Evolutionary conservation across 768 basidiomycete genomes (phyloP).

Genomic region (Imleria badia): DNA sequence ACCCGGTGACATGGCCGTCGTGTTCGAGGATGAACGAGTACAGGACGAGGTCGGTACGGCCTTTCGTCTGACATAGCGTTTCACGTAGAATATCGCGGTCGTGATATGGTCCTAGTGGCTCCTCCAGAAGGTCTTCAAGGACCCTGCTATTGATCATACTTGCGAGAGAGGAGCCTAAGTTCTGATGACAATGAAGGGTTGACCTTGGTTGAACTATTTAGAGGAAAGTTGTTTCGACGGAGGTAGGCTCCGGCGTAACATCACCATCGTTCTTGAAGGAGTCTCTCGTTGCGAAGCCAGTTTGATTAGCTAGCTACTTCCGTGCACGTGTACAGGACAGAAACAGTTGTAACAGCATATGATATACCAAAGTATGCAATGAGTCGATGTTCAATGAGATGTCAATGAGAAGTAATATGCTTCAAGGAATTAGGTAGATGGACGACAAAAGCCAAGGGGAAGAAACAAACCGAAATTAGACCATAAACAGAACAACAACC

Average conservation of each 20-base stretch:
- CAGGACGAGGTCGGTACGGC: slow-evolving; percentile 16
- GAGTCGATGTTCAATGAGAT: slow-evolving; percentile 27
- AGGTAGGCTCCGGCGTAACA: too few species aligned
- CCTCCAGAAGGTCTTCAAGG: slow-evolving; percentile 24
- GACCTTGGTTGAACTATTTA: neutral
- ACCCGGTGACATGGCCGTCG: slow-evolving; percentile 28
- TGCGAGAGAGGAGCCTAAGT: neutral
- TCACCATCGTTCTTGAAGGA: too few species aligned
- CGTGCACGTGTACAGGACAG: slow-evolving; percentile 28
- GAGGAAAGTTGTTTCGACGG: neutral
- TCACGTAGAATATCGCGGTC: slow-evolving; percentile 26
- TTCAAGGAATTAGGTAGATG: slow-evolving; percentile 28
- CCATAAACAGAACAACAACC: slow-evolving; percentile 29
- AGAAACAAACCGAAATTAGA: slow-evolving; percentile 25
- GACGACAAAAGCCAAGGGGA: slow-evolving; percentile 17
- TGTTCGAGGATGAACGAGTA: slow-evolving; percentile 33
- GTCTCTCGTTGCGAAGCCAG: neutral
- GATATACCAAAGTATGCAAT: slow-evolving; percentile 29
- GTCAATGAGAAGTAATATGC: slow-evolving; percentile 21
- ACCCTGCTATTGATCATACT: slow-evolving; percentile 19
- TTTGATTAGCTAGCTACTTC: slow-evolving; percentile 25
- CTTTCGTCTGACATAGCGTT: slow-evolving; percentile 16
- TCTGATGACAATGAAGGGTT: neutral
- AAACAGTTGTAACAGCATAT: slow-evolving; percentile 29
- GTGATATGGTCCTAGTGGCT: slow-evolving; percentile 32